These are phyloP conservation scores for Xylaria sp. DNA, from an alignment of 2,329 filamentous ascomycete species.

Conservation along the genomic window DNA sequence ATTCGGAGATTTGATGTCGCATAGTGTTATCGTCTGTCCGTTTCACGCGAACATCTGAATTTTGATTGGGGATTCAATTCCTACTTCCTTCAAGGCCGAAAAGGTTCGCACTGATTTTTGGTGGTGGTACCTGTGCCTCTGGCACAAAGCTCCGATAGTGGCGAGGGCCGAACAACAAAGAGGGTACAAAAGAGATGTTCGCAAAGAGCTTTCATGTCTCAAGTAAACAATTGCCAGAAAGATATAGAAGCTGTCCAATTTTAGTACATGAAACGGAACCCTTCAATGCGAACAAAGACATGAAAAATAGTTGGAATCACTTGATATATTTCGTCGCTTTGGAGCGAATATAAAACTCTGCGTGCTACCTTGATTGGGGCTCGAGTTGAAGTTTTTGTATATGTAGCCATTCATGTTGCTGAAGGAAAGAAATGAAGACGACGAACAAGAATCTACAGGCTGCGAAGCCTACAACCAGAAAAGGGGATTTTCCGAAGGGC, in stretches of 20 bases:
- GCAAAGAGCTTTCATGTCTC: conserved; percentile 6
- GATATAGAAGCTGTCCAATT: background rate
- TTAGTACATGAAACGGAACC: conserved; percentile 2
- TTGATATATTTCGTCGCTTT: background rate
- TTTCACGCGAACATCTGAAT: no score
- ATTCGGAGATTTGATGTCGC: background rate
- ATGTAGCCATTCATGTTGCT: background rate
- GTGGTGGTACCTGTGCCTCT: no score
- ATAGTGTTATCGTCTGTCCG: background rate
- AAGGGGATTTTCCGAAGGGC: background rate
- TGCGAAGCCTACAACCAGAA: background rate
- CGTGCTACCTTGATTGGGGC: background rate
- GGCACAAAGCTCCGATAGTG: background rate
- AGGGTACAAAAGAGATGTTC: background rate
- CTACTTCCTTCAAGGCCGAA: no score
- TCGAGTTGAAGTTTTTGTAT: background rate
- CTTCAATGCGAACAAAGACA: conserved; percentile 13
- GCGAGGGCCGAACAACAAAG: conserved; percentile 13
- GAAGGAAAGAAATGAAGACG: conserved; percentile 1
- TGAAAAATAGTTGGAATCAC: background rate
- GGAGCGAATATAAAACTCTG: conserved; percentile 26
- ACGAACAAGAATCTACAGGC: background rate
- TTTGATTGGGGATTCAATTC: background rate
- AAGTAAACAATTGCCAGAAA: background rate
- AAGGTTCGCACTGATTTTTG: no score